Conservation (phyloP, 768 basidiomycete genomes). For the Hortiboletus flavorubellus region DNA sequence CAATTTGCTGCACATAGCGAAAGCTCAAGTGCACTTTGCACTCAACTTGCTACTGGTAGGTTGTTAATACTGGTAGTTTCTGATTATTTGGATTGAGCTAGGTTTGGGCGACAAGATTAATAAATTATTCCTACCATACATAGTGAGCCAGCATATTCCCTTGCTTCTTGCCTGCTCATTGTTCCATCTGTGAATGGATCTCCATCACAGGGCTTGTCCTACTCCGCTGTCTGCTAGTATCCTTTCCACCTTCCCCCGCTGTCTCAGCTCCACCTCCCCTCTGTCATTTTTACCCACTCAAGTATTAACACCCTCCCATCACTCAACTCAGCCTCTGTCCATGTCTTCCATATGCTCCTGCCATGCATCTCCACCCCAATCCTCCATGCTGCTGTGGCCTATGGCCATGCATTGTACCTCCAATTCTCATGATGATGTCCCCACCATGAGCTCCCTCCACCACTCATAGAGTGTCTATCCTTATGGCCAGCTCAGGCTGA, state of each 20-base stretch:
- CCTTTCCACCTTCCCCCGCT: constrained; percentile 44
- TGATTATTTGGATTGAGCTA: constrained; percentile 25
- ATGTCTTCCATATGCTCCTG: constrained; percentile 25
- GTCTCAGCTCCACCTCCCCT: constrained; percentile 39
- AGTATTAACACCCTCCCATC: constrained; percentile 41
- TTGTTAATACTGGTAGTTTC: constrained; percentile 17
- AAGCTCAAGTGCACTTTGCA: too few relatives aligned
- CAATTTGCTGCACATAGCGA: too few relatives aligned
- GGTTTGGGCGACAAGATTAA: constrained; percentile 19
- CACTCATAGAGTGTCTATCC: constrained; percentile 16
- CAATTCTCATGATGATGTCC: constrained; percentile 41
- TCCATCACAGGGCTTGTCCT: constrained; percentile 30
- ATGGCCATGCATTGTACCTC: constrained; percentile 36
- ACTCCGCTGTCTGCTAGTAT: constrained; percentile 28
- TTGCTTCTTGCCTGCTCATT: neutral
- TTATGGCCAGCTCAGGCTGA: constrained; percentile 21
- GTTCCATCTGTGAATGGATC: constrained; percentile 23
- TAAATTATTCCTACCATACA: constrained; percentile 24
- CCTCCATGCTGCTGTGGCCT: constrained; percentile 24
- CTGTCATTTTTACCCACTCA: constrained; percentile 33
- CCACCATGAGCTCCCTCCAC: constrained; percentile 14
- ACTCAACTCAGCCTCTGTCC: constrained; percentile 30
- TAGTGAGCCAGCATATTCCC: constrained; percentile 8
- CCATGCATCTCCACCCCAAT: constrained; percentile 26
- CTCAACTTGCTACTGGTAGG: neutral